phyloP scores from a whole-genome alignment of 2,329 filamentous ascomycete genomes.

The Chaetomium sp. region DNA sequence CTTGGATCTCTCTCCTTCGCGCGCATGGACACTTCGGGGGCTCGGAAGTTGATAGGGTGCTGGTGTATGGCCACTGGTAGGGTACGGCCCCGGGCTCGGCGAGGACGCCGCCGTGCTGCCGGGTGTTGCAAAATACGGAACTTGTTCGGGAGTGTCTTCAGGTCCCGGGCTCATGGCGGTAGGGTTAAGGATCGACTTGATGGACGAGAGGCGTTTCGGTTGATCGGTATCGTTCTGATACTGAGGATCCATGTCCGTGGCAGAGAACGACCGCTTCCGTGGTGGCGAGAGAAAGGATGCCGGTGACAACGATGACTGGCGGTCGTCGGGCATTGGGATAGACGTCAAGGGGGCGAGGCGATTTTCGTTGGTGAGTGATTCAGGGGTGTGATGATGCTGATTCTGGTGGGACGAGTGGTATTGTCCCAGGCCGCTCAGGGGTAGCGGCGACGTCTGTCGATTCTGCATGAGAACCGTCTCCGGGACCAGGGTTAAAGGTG shows the following conservation, averaged over 20 bases:
- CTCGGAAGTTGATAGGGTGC: slow-evolving; percentile 32
- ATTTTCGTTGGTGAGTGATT: slow-evolving; percentile 58
- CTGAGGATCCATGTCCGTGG: slow-evolving; percentile 53
- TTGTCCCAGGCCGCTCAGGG: slow-evolving; percentile 50
- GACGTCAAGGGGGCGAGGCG: slow-evolving; percentile 59
- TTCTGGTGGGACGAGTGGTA: slow-evolving; percentile 53
- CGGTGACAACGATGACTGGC: slow-evolving; percentile 61
- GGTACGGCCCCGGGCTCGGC: slow-evolving; percentile 46
- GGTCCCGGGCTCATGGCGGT: slow-evolving; percentile 38
- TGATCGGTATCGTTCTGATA: slow-evolving; percentile 46
- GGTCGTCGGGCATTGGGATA: slow-evolving; percentile 49
- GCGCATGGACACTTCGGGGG: slow-evolving; percentile 37
- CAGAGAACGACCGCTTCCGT: slow-evolving; percentile 69
- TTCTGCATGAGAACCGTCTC: slow-evolving; percentile 48
- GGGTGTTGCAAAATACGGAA: slow-evolving; percentile 49
- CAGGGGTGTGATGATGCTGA: slow-evolving; percentile 45
- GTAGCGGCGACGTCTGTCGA: slow-evolving; percentile 49
- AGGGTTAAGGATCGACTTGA: slow-evolving; percentile 74
- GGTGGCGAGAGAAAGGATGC: slow-evolving; percentile 61
- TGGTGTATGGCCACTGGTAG: slow-evolving; percentile 31
- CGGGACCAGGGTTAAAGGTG: slow-evolving; percentile 51
- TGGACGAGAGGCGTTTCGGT: slow-evolving; percentile 69
- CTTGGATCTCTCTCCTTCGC: slow-evolving; percentile 55
- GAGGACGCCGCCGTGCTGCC: slow-evolving; percentile 46
- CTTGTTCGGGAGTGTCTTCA: slow-evolving; percentile 38